phyloP scores from a whole-genome alignment of 148 eudicot genomes.

The Arctostaphylos glauca region DNA sequence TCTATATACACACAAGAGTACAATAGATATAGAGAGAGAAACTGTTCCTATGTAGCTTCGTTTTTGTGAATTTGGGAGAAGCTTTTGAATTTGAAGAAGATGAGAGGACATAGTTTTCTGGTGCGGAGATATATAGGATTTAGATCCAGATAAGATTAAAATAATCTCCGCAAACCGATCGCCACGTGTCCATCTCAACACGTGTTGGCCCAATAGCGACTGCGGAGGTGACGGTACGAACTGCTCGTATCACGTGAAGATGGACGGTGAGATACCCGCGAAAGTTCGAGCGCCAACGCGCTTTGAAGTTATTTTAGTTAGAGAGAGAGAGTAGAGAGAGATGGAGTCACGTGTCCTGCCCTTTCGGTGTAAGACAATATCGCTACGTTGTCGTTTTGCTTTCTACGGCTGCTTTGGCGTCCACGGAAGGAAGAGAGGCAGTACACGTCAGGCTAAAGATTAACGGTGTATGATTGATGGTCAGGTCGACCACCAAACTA shows the following conservation, averaged over 20 bases:
- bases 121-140: not conserved
- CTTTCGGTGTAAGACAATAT: not conserved
- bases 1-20: not conserved
- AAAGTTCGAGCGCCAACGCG: constrained; percentile 3
- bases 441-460: not conserved
- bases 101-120: not conserved
- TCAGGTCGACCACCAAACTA: not conserved
- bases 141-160: not conserved
- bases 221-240: constrained; percentile 36
- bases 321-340: not conserved
- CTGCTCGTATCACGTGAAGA: constrained; percentile 22
- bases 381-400: constrained; percentile 1
- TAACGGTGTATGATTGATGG: not conserved
- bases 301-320: not conserved
- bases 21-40: not conserved
- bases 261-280: constrained; percentile 28
- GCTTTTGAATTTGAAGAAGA: not conserved
- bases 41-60: not conserved
- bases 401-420: not conserved
- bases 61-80: constrained; percentile 8
- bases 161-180: constrained; percentile 3
- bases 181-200: constrained; percentile 39
- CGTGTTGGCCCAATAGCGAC: constrained; percentile 34
- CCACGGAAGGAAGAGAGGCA: not conserved
- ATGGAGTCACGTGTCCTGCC: not conserved